Conservation (phyloP, 2,329 filamentous ascomycete genomes). For the Bipolaris sorokiniana region DNA sequence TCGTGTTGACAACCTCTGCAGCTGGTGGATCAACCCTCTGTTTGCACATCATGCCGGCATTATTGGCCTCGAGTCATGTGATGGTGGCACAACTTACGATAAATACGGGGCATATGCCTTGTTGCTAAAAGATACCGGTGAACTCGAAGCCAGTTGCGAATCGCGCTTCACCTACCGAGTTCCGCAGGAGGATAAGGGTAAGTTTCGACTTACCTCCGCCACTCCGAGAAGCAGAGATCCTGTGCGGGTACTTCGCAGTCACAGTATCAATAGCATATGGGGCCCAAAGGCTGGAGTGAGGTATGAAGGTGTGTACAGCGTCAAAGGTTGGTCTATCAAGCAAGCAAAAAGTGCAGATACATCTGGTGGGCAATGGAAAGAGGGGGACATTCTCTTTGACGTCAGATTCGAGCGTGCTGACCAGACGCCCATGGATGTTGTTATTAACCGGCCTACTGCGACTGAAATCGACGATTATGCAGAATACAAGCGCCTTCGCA, state of each 20-base stretch:
- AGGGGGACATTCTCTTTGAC: conserved; percentile 45
- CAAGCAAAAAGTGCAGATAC: conserved; percentile 26
- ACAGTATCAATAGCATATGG: conserved; percentile 53
- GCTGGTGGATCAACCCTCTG: conserved; percentile 58
- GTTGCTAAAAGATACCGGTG: conserved; percentile 50
- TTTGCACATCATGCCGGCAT: conserved; percentile 58
- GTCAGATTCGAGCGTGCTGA: conserved; percentile 50
- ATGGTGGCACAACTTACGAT: conserved; percentile 53
- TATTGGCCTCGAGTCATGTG: conserved; percentile 51
- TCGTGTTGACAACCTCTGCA: conserved; percentile 31
- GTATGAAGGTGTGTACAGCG: conserved; percentile 55
- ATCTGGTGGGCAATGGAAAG: conserved; percentile 21
- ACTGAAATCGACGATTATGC: conserved; percentile 57
- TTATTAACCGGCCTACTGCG: conserved; percentile 49
- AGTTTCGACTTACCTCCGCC: conserved; percentile 53
- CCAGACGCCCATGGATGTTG: conserved; percentile 43
- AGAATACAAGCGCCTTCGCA: conserved; percentile 54
- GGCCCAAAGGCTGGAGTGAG: conserved; percentile 55
- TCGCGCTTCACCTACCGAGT: conserved; percentile 52
- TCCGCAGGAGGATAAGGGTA: conserved; percentile 49
- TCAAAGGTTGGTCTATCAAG: conserved; percentile 52
- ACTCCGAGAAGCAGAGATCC: conserved; percentile 50
- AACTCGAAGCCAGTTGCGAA: conserved; percentile 45
- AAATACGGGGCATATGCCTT: conserved; percentile 54
- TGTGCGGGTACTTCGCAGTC: conserved; percentile 54